Conservation (phyloP, 495 filamentous ascomycete genomes). For the Penicillium bialowiezense region DNA sequence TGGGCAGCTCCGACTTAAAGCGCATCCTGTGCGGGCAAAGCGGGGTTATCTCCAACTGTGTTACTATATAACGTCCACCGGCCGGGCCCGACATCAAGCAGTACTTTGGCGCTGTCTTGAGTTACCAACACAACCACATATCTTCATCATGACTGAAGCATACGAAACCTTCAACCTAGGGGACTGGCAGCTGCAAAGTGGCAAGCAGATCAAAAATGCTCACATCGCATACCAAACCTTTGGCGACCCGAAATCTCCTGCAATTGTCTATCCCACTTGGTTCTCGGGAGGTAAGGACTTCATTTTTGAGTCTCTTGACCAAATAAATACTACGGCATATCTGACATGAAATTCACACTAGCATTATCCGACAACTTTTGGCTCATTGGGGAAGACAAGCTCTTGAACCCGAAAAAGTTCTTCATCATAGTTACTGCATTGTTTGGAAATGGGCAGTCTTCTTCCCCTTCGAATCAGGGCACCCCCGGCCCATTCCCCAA, state of each 20-base stretch:
- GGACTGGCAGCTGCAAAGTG: constrained; percentile 61
- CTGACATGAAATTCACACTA: constrained; percentile 12
- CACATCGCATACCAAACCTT: constrained; percentile 70
- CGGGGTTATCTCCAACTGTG: constrained; percentile 15
- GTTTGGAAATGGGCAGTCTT: constrained; percentile 72
- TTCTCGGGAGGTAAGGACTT: constrained; percentile 54
- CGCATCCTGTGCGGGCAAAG: constrained; percentile 12
- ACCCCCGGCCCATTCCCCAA: constrained; percentile 55
- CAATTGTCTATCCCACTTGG: constrained; percentile 71
- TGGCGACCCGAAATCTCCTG: constrained; percentile 57
- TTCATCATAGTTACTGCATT: constrained; percentile 70
- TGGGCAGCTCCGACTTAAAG: constrained; percentile 7
- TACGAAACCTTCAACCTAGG: constrained; percentile 55
- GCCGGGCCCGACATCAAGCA: not conserved
- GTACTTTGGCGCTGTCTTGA: not conserved
- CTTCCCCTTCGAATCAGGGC: constrained; percentile 63
- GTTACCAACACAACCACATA: not conserved
- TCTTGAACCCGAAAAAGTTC: constrained; percentile 59
- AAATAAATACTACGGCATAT: not conserved
- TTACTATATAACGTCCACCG: constrained; percentile 8
- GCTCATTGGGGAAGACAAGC: constrained; percentile 61
- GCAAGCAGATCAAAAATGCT: constrained; percentile 53
- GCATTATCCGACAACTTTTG: constrained; percentile 63
- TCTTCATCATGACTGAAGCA: constrained; percentile 32
- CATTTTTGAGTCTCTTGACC: not conserved